Evolutionary conservation across 192 early-diverging fungal species (phyloP).

Genomic region (Umbelopsis sp.): DNA sequence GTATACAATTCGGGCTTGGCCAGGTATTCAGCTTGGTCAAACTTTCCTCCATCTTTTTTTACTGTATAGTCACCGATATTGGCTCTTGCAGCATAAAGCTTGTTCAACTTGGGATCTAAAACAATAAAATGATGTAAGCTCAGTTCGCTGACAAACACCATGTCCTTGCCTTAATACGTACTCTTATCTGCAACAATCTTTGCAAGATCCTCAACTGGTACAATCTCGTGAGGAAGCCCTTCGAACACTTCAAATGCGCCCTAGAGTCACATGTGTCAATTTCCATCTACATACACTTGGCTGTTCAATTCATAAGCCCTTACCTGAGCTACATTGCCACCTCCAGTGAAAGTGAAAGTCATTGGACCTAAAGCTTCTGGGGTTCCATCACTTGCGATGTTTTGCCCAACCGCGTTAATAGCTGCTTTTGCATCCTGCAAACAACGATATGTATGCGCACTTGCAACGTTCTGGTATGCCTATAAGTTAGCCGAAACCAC

Average conservation of each 20-base stretch:
- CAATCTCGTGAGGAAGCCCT: slow-evolving; percentile 88
- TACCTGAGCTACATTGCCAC: slow-evolving; percentile 86
- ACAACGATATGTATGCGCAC: slow-evolving; percentile 75
- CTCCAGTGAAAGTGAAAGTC: slow-evolving; percentile 89
- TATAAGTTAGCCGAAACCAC: not conserved
- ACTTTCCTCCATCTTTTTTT: slow-evolving; percentile 67
- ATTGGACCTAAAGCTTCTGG: slow-evolving; percentile 88
- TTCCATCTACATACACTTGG: not conserved
- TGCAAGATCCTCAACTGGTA: slow-evolving; percentile 71
- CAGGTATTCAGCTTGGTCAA: slow-evolving; percentile 71
- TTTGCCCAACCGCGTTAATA: slow-evolving; percentile 69
- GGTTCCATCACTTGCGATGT: slow-evolving; percentile 85
- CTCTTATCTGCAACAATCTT: slow-evolving; percentile 58
- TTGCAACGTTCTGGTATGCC: slow-evolving; percentile 57
- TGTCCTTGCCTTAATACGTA: slow-evolving; percentile 33
- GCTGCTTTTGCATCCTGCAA: slow-evolving; percentile 63
- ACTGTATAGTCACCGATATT: slow-evolving; percentile 80
- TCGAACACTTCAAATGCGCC: slow-evolving; percentile 93
- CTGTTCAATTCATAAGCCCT: not conserved
- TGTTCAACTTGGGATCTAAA: slow-evolving; percentile 64
- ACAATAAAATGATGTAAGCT: not conserved
- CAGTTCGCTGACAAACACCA: not conserved
- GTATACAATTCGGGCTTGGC: slow-evolving; percentile 76
- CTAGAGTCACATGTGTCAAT: slow-evolving; percentile 28
- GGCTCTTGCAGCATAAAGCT: slow-evolving; percentile 84